These are phyloP conservation scores for Sarocladiaceae sp. DNA, from an alignment of 2,329 filamentous ascomycete genomes.

Conservation along the genomic window DNA sequence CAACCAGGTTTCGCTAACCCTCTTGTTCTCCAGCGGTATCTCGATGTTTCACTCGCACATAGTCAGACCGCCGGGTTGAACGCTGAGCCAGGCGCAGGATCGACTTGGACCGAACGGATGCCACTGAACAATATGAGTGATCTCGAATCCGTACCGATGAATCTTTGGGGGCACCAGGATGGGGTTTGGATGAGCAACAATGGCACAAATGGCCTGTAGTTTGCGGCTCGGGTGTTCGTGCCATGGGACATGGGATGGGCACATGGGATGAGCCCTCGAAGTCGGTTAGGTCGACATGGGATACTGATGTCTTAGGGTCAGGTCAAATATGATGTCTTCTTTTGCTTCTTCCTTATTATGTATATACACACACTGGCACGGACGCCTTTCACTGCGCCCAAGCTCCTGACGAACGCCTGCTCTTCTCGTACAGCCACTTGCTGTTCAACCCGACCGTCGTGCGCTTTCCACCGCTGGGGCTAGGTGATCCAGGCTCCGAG, in stretches of 20 bases:
- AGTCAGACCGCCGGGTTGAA: conserved; percentile 21
- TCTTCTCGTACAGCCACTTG: conserved; percentile 92
- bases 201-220: no score
- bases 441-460: conserved; percentile 76
- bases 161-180: neutral
- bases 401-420: conserved; percentile 47
- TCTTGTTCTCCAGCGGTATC: conserved; percentile 21
- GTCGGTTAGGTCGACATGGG: no score
- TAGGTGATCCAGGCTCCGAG: conserved; percentile 61
- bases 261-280: no score
- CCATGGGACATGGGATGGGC: no score
- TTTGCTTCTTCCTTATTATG: neutral
- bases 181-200: neutral
- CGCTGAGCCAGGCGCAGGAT: conserved; percentile 17
- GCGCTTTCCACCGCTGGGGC: conserved; percentile 58
- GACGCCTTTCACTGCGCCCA: conserved; percentile 27
- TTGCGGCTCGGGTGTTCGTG: no score
- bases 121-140: conserved; percentile 9
- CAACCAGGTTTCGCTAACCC: neutral
- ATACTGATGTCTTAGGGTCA: no score
- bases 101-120: conserved; percentile 24
- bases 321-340: neutral
- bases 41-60: conserved; percentile 27
- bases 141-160: neutral
- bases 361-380: neutral